Percentiles rank a stretch among this genome's conserved stretches.
Conservation (phyloP, 169 alveolate genomes). For the Eimeria sp. region DNA sequence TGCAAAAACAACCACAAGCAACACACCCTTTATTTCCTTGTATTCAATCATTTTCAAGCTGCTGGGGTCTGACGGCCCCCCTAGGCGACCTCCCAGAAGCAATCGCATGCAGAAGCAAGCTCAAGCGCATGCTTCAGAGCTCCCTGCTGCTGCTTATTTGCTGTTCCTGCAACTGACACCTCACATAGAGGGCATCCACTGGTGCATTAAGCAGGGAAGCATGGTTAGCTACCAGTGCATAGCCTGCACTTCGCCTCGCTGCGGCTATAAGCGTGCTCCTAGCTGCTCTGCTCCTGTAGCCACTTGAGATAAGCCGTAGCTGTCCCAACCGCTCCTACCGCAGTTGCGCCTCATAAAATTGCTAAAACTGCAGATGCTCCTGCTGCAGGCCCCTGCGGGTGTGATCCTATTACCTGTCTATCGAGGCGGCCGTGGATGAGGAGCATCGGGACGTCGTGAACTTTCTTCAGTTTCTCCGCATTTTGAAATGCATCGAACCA, state of each 20-base stretch:
- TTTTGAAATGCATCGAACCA: slow-evolving; percentile 90
- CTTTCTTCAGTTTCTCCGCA: slow-evolving; percentile 85
- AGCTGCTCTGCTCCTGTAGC: background rate
- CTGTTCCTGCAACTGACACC: background rate
- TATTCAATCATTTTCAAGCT: background rate
- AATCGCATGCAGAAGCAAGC: background rate
- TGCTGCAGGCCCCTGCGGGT: background rate
- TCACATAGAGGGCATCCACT: too few relatives aligned
- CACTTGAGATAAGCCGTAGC: background rate
- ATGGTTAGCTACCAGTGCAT: too few relatives aligned
- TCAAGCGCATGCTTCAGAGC: background rate
- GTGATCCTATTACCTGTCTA: slow-evolving; percentile 35
- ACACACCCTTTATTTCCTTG: background rate
- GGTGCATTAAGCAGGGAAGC: too few relatives aligned
- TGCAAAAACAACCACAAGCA: background rate
- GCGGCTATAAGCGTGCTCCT: background rate
- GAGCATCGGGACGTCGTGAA: slow-evolving; percentile 15
- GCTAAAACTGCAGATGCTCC: background rate
- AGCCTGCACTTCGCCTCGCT: background rate
- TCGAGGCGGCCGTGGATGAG: slow-evolving; percentile 70
- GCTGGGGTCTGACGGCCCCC: background rate
- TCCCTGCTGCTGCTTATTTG: background rate
- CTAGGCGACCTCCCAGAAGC: background rate
- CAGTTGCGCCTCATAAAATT: background rate
- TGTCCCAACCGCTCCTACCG: background rate